These are phyloP conservation scores for Penicillium sp. DNA, from an alignment of 2,329 filamentous ascomycete species.

Conservation along the genomic window DNA sequence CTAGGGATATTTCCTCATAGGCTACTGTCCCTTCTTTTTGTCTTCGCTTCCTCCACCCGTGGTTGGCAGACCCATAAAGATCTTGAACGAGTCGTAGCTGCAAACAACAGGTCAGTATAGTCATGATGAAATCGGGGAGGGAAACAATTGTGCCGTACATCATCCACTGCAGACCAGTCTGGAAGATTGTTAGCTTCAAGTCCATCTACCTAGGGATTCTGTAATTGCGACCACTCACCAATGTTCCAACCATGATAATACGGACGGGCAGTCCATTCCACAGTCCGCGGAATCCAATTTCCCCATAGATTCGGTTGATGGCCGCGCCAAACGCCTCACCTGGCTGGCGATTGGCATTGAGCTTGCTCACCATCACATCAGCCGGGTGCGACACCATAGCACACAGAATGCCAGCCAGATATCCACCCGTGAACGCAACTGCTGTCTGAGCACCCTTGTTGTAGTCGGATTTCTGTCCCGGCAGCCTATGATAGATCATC, in stretches of 20 bases:
- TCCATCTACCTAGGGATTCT: not conserved
- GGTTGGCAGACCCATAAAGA: conserved; percentile 80
- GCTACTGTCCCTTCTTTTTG: conserved; percentile 39
- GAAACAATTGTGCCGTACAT: conserved; percentile 58
- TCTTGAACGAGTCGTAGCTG: conserved; percentile 72
- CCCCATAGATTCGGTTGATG: conserved; percentile 74
- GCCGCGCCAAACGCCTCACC: conserved; percentile 75
- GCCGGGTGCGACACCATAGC: conserved; percentile 76
- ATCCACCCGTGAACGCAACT: conserved; percentile 78
- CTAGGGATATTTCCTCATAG: not conserved
- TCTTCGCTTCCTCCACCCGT: conserved; percentile 62
- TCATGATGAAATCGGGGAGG: not conserved
- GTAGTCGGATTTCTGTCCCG: conserved; percentile 74
- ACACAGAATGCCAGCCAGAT: conserved; percentile 82
- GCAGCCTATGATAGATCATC: conserved; percentile 73
- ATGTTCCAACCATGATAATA: conserved; percentile 83
- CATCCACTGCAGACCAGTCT: conserved; percentile 86
- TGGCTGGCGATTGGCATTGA: conserved; percentile 71
- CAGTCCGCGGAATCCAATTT: conserved; percentile 81
- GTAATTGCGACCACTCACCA: conserved; percentile 36
- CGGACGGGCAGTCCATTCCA: conserved; percentile 85
- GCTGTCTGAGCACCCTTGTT: conserved; percentile 75
- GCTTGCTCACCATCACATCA: conserved; percentile 88
- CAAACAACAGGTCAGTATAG: conserved; percentile 22
- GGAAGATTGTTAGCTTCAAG: conserved; percentile 17